Conservation (phyloP, 2,329 filamentous ascomycete genomes). For the Aspergillus ochraceoroseus region DNA sequence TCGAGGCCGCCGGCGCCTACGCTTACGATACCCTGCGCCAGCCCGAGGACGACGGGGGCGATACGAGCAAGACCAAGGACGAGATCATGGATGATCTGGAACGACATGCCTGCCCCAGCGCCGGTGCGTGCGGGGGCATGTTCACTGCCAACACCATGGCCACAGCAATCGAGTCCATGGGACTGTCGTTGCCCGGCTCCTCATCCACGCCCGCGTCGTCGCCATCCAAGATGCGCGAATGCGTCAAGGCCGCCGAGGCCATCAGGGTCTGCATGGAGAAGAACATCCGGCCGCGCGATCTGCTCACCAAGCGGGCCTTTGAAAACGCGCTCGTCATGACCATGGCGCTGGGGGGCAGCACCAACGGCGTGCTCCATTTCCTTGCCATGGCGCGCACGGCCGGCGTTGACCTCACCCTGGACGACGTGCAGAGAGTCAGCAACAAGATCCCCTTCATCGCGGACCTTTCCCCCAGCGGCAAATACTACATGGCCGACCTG, state of each 20-base stretch:
- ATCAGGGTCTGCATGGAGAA: constrained; percentile 75
- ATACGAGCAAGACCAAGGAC: constrained; percentile 62
- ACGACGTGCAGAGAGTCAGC: constrained; percentile 76
- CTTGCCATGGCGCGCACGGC: constrained; percentile 87
- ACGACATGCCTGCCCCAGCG: constrained; percentile 68
- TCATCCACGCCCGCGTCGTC: constrained; percentile 76
- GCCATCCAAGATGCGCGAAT: constrained; percentile 81
- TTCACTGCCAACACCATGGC: constrained; percentile 95
- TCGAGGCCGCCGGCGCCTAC: constrained; percentile 80
- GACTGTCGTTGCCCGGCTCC: constrained; percentile 73
- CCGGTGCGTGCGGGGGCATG: constrained; percentile 85
- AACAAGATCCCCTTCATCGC: constrained; percentile 82
- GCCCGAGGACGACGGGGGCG: constrained; percentile 59
- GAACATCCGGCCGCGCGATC: constrained; percentile 73
- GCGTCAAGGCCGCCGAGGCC: constrained; percentile 70
- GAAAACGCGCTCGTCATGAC: constrained; percentile 87
- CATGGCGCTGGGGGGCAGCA: constrained; percentile 86
- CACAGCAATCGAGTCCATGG: constrained; percentile 84
- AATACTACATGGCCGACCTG: constrained; percentile 82
- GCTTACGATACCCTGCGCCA: constrained; percentile 68
- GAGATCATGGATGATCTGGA: constrained; percentile 84
- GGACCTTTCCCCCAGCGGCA: constrained; percentile 75
- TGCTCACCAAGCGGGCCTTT: constrained; percentile 74
- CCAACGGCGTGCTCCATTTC: constrained; percentile 83
- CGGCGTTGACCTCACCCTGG: constrained; percentile 68